Evolutionary conservation across 1,139 yeast genomes (phyloP).

Genomic region (Yamadazyma diospyri): DNA sequence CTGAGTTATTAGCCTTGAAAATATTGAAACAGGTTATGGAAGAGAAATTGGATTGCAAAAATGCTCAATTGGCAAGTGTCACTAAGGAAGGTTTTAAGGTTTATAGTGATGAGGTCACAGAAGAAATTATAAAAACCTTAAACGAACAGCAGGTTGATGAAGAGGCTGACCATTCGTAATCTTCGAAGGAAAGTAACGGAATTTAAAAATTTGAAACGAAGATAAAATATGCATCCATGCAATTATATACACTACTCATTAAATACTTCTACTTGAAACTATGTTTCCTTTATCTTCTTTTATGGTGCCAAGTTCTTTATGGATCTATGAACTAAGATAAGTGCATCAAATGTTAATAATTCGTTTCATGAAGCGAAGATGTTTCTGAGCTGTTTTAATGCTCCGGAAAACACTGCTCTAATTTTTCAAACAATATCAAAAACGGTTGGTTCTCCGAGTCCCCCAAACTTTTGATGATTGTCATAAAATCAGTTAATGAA

Average conservation of each 20-base stretch:
- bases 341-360: too few species aligned
- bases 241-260: too few species aligned
- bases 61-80: constrained; percentile 93
- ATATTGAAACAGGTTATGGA: constrained; percentile 98
- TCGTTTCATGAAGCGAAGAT: too few species aligned
- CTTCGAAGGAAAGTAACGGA: too few species aligned
- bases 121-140: constrained; percentile 70
- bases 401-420: constrained; percentile 44
- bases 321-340: too few species aligned
- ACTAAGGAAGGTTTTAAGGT: constrained; percentile 80
- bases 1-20: constrained; percentile 85
- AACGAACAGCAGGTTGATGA: constrained; percentile 61
- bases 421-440: constrained; percentile 48
- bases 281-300: too few species aligned
- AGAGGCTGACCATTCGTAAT: constrained; percentile 10
- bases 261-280: too few species aligned
- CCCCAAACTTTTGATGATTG: constrained; percentile 54
- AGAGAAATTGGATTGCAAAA: constrained; percentile 92
- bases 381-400: too few species aligned
- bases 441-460: constrained; percentile 62
- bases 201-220: too few species aligned
- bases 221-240: too few species aligned
- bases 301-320: too few species aligned
- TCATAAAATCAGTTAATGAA: constrained; percentile 51
- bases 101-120: constrained; percentile 81